Percentiles rank a stretch among this genome's conserved stretches.
These are phyloP conservation scores for Calonectria ilicicola DNA, from an alignment of 2,329 filamentous ascomycete species.

Conservation along the genomic window DNA sequence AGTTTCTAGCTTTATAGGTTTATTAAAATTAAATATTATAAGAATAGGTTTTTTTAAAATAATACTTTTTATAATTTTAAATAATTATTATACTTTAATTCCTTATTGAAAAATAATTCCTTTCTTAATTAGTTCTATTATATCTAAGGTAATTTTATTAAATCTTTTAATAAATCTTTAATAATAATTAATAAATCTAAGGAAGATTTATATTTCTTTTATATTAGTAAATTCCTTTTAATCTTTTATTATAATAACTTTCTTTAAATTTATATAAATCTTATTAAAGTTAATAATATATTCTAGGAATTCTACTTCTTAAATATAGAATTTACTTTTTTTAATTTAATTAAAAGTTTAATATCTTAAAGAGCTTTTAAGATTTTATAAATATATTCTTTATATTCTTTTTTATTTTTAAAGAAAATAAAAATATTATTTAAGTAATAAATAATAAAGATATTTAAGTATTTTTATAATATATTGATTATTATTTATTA, in stretches of 20 bases:
- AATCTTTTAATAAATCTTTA: conserved; percentile 31
- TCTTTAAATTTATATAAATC: too few relatives aligned
- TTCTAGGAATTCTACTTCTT: too few relatives aligned
- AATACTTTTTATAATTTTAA: conserved; percentile 17
- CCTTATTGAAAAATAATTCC: conserved; percentile 29
- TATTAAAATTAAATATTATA: conserved; percentile 20
- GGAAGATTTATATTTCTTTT: conserved; percentile 32
- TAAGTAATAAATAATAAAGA: too few relatives aligned
- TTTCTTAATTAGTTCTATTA: conserved; percentile 26
- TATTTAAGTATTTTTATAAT: conserved; percentile 41
- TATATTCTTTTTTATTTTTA: too few relatives aligned
- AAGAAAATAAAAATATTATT: too few relatives aligned
- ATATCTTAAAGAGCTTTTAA: too few relatives aligned
- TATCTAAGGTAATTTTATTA: not conserved
- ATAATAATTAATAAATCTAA: not conserved
- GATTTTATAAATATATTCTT: too few relatives aligned
- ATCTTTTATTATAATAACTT: too few relatives aligned
- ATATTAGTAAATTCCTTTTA: too few relatives aligned
- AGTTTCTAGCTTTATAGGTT: conserved; percentile 26
- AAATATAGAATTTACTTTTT: too few relatives aligned
- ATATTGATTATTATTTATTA: conserved; percentile 29
- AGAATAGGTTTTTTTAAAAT: conserved; percentile 14
- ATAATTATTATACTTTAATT: conserved; percentile 19
- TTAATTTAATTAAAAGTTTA: too few relatives aligned
- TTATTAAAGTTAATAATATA: too few relatives aligned